Evolutionary conservation across 805 yeast species (phyloP).

Genomic region (Kodamaea kaohsiungensis): DNA sequence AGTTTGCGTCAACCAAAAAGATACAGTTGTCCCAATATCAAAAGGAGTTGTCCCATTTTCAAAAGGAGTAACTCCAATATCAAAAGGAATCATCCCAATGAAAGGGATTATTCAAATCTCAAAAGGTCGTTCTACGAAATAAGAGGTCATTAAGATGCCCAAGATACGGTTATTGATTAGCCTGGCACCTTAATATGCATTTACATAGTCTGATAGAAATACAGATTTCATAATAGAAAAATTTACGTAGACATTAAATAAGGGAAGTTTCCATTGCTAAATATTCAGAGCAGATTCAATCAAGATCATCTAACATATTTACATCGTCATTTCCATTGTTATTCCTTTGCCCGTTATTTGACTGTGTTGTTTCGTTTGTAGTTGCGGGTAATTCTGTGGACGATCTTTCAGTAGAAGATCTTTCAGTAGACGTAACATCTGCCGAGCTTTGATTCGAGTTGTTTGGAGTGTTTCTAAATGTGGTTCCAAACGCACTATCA

Average conservation of each 20-base stretch:
- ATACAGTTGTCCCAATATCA: not conserved
- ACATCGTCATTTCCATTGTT: not conserved
- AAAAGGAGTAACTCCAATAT: too few relatives aligned
- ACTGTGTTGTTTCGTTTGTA: not conserved
- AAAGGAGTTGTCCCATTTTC: not conserved
- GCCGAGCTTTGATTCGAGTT: not conserved
- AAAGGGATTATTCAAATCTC: not conserved
- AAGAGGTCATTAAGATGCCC: not conserved
- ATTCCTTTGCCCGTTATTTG: not conserved
- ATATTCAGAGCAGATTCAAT: not conserved
- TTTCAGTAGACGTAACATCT: not conserved
- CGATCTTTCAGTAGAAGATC: not conserved
- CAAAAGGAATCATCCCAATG: too few relatives aligned
- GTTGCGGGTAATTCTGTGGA: not conserved
- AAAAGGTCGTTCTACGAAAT: not conserved
- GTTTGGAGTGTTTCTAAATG: not conserved
- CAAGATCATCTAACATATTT: conserved; percentile 5
- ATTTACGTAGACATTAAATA: not conserved
- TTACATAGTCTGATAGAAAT: not conserved
- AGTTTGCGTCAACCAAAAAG: not conserved
- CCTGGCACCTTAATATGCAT: not conserved
- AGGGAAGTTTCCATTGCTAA: too few relatives aligned
- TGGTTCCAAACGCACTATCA: not conserved
- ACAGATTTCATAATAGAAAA: not conserved
- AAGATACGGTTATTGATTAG: not conserved